These are phyloP conservation scores for Cymbopogon citratus DNA, from an alignment of 176 grass and related monocot species.

Conservation along the genomic window DNA sequence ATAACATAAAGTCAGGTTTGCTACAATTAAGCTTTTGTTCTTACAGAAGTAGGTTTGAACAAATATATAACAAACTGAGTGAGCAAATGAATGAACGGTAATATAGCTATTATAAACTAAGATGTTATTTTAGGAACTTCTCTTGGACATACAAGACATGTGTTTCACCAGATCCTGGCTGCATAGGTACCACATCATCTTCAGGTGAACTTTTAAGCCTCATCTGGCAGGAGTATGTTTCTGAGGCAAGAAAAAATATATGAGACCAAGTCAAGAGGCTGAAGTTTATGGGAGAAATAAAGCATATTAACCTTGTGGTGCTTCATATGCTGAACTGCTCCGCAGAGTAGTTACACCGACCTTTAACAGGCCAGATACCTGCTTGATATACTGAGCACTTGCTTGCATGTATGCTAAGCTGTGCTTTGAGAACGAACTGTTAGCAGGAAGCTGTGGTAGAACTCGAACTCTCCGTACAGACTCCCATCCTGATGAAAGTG, in stretches of 20 bases:
- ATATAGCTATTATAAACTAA: slow-evolving; percentile 9
- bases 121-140: slow-evolving; percentile 20
- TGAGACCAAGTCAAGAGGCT: slow-evolving; percentile 27
- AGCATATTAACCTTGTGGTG: slow-evolving; percentile 63
- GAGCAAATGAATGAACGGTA: background rate
- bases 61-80: background rate
- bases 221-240: slow-evolving; percentile 83
- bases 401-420: slow-evolving; percentile 98
- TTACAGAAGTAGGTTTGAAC: background rate
- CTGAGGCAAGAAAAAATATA: slow-evolving; percentile 41
- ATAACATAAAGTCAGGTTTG: slow-evolving; percentile 9
- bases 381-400: slow-evolving; percentile 93
- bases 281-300: slow-evolving; percentile 7
- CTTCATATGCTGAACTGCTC: slow-evolving; percentile 75
- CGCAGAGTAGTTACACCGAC: slow-evolving; percentile 73
- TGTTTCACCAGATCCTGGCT: slow-evolving; percentile 97
- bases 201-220: slow-evolving; percentile 89
- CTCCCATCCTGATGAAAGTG: slow-evolving; percentile 79
- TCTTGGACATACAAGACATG: slow-evolving; percentile 83
- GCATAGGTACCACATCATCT: slow-evolving; percentile 69
- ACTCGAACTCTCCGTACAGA: slow-evolving; percentile 74
- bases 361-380: slow-evolving; percentile 90
- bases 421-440: slow-evolving; percentile 84
- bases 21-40: slow-evolving; percentile 4
- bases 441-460: slow-evolving; percentile 60